These are phyloP conservation scores for Blastocystis sp. DNA, from an alignment of 352 stramenopile species.

Conservation along the genomic window DNA sequence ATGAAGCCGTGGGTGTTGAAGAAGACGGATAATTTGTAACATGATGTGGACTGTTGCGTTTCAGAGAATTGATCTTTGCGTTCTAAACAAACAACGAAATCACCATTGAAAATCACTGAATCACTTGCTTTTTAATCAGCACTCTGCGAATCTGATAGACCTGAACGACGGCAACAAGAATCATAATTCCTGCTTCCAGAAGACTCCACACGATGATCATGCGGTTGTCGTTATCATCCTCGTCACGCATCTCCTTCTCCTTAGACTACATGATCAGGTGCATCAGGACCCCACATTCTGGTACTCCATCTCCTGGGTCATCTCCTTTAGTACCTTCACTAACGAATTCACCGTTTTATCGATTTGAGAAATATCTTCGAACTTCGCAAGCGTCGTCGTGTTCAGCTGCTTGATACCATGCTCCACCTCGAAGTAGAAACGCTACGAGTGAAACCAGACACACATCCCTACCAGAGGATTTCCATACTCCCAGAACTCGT, in stretches of 20 bases:
- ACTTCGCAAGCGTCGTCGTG: constrained; percentile 15
- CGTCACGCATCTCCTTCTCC: constrained; percentile 36
- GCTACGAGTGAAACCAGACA: background rate
- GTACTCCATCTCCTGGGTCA: constrained; percentile 47
- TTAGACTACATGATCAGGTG: background rate
- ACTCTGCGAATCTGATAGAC: background rate
- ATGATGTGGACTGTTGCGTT: background rate
- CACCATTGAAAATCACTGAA: constrained; percentile 3
- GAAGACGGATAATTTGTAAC: constrained; percentile 49
- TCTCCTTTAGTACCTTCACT: constrained; percentile 23
- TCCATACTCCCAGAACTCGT: constrained; percentile 49
- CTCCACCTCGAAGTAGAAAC: constrained; percentile 50
- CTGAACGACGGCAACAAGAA: constrained; percentile 18
- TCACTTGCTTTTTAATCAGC: constrained; percentile 25
- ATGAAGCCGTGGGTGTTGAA: constrained; percentile 53
- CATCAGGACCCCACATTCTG: background rate
- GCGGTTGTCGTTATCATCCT: constrained; percentile 37
- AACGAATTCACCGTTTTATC: constrained; percentile 25
- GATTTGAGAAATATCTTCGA: constrained; percentile 21
- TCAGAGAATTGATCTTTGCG: background rate
- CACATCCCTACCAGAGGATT: background rate
- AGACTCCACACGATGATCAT: constrained; percentile 49
- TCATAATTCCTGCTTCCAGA: constrained; percentile 23
- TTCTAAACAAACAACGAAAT: background rate
- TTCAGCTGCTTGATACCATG: constrained; percentile 47